Evolutionary conservation across 805 yeast genomes (phyloP), one percentile per base, ranked within the genome.

Genomic region (Lachancea waltii): DNA sequence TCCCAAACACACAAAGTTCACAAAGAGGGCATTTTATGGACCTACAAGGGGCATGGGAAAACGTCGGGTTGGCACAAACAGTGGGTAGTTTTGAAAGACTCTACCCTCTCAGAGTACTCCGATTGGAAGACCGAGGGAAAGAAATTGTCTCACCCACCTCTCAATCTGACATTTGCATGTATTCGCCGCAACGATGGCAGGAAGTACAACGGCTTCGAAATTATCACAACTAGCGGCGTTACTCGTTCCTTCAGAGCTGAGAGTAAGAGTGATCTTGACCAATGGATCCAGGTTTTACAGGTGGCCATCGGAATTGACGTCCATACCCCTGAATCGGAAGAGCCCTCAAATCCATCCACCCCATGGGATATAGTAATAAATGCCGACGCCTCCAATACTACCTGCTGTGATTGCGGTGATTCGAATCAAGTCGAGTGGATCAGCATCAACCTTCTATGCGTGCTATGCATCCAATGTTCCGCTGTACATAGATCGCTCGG

Each of bases 401-500:
- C 47, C 2, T 89, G 97, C 61, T 84, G 85, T 10, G 97, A 89
- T 52, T 89, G 97, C 64, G 80, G 81, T 0, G 54, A 77, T 2
- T 51, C 60, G 0, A 75, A 70, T 11, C 63, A 73, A 10, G 94
- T 84, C 11, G 95, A 87, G 48, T 89, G 96, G 96, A 72, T 90
- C 3, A 84, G 95, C 0, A 67, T 85, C 42, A 87, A 83, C 50
- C 60, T 81, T 29, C 60, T 86, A 38, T 77, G 78, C 20, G 75
- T 81, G 3, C 66, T 90, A 18, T 89, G 97, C 59, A 79, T 85
- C 31, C 77, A 79, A 35, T 89, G 97, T 51, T 79, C 95, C 0
- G 87, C 95, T 0, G 78, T 80, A n/a, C 97, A 89, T 58, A 68
- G 96, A 39, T 79, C 85, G 15, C 60, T 90, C 54, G 96, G 97